Base-by-base conservation (phyloP, 441 rosid genomes). In the Corymbia citriodora region DNA sequence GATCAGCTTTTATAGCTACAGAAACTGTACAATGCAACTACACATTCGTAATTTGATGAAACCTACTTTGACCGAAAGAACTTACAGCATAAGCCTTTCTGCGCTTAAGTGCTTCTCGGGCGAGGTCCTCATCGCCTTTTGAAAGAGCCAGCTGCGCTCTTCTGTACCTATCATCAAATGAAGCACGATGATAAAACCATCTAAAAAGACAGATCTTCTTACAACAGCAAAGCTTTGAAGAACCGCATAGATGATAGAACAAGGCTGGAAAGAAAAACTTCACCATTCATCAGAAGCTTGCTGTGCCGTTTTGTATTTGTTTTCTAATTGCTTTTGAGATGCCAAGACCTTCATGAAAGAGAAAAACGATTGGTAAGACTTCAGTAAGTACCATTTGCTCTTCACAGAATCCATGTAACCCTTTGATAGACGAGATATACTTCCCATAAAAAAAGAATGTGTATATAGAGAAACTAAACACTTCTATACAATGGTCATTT, bases 81-180 rank as follows among this genome's bases (percentile, higher is more conserved):
- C 92, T 92, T 85, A 92, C 93, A 85, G 90, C 92, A 88, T 61
- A 92, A 18, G 92, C 19, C 89, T 89, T 92, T 54, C 92, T 88
- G 23, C 91, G 91, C 86, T 91, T 89, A 86, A 92, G 92, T 23
- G 92, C 93, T 74, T 91, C 92, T 3, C 92, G 90, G 9, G 93
- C 93, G 52, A 92, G 92, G 87, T 88, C 92, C 55, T 92, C 93
- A 9, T 88, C 90, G 23, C 93, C 93, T 55, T 92, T 92, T 29
- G 72, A 31, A 33, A 92, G 90, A 86, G 92, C 91, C 33, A 92
- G 68, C 50, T 92, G 93, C 5, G 93, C 93, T 79, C 88, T 90
- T 90, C 85, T 81, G 50, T 92, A 90, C 93, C 93, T 92, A 89
- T 87, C 31, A 57, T 48, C 72, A 89, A 17, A 33, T 50, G 87